These are phyloP conservation scores for Porcisia hertigi DNA, from an alignment of 208 protist genomes.

Conservation along the genomic window DNA sequence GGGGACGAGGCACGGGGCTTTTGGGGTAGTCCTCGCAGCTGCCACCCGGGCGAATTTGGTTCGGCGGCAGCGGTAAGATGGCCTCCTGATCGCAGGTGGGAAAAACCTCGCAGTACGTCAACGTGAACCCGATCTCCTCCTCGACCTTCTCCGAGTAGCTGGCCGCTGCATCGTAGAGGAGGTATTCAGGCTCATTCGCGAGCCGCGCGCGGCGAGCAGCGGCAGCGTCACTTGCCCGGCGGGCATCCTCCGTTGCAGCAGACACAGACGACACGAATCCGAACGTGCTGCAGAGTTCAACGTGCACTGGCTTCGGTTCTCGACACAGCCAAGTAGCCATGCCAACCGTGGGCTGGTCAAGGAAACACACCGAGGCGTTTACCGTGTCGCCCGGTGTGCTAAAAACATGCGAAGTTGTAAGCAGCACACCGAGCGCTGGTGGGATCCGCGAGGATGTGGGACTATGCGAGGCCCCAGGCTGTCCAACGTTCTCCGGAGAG, in stretches of 20 bases:
- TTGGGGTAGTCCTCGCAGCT: not conserved
- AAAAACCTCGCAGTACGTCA: constrained; percentile 73
- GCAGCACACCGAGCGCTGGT: constrained; percentile 48
- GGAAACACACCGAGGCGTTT: constrained; percentile 49
- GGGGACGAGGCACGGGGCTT: not conserved
- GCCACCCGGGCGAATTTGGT: not conserved
- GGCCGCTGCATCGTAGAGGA: constrained; percentile 15
- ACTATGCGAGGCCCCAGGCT: not conserved
- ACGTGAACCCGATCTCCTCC: constrained; percentile 69
- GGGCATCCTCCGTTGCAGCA: constrained; percentile 15
- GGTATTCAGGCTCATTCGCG: constrained; percentile 21
- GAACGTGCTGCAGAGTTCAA: constrained; percentile 49
- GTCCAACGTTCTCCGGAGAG: not conserved
- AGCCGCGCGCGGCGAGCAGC: not conserved
- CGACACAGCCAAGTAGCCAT: constrained; percentile 51
- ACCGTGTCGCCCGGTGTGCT: constrained; percentile 34
- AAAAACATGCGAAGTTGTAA: constrained; percentile 80
- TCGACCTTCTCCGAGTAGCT: constrained; percentile 32
- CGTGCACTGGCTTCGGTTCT: constrained; percentile 46
- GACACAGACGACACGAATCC: constrained; percentile 60
- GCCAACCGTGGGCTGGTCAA: constrained; percentile 79
- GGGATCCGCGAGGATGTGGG: not conserved
- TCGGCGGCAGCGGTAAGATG: not conserved
- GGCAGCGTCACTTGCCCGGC: not conserved
- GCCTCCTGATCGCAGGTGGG: not conserved